Base-by-base conservation (phyloP, 2,329 filamentous ascomycete genomes). In the Colletotrichum euphorbiae region DNA sequence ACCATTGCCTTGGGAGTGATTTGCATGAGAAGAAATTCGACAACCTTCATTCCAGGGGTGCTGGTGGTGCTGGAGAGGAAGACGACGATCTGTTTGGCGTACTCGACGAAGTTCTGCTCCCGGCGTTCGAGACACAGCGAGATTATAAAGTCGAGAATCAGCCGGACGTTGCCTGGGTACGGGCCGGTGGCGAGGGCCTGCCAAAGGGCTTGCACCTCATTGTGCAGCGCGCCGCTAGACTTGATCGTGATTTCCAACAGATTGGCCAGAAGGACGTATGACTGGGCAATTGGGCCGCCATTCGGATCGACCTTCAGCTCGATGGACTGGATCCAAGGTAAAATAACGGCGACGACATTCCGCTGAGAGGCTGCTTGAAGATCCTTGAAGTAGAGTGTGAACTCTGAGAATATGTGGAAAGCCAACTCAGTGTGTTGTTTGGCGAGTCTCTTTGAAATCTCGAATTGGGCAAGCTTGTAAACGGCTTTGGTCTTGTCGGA, bases 401-500 rank as follows among this genome's bases (percentile, higher is more conserved):
- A 98, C 75, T 99, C 95, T 0, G 96, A 98, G 77, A 99, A 98
- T 58, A 99, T 91, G 65, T 94, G 89, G 74, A 98, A 98, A 0
- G 95, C 94, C 45, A 97, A 81, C 72, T 97, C 94, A 0, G 92
- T 88, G 76, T 99, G 93, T 71, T 97, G 93, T 74, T 93, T 93
- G 1, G 94, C 92, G 43, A 99, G 86, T 19, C 94, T 87, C 74
- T 95, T 94, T 0, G 96, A 98, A 21, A 97, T 97, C 76, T 98
- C 95, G 72, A 98, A 98, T 76, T 99, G 96, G 0, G 97, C 96
- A 50, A 97, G 85, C 80, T 99, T 99, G 80, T 98, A 99, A 3
- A 99, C 95, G 0, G 95, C 94, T 72, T 97, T 97, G 0, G 97
- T 99, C 80, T 98, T 98, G 80, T 99, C 97, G 0, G 95, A 97